phyloP scores from a whole-genome alignment of 2,329 filamentous ascomycete genomes.

The Neocucurbitaria cava region DNA sequence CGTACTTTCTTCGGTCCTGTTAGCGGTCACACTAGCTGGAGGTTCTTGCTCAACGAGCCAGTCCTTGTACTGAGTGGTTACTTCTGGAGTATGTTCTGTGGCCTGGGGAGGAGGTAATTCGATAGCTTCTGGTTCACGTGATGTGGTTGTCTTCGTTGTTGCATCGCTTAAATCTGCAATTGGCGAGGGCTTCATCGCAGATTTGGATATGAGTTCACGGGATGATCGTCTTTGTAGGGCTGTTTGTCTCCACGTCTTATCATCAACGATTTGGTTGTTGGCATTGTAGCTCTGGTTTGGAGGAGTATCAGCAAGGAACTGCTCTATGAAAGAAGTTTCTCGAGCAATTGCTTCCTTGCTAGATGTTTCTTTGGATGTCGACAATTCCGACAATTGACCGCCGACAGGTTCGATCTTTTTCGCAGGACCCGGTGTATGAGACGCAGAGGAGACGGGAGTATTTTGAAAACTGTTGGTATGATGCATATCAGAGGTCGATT shows the following conservation, averaged over 20 bases:
- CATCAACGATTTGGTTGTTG: not conserved
- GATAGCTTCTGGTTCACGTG: not conserved
- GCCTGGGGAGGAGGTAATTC: not conserved
- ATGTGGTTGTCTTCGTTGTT: not conserved
- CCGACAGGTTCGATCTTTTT: not conserved
- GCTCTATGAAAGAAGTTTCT: conserved; percentile 32
- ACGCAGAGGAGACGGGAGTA: not conserved
- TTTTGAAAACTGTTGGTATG: not conserved
- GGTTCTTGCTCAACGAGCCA: not conserved
- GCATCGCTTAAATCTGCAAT: not conserved
- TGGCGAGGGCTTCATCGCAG: not conserved
- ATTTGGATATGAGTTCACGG: not conserved
- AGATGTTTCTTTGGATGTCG: not conserved
- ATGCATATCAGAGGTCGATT: no score
- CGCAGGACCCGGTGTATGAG: not conserved
- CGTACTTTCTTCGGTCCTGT: not conserved
- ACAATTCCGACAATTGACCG: not conserved
- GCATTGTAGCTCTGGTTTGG: not conserved
- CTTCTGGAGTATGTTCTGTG: not conserved
- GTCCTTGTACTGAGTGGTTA: not conserved
- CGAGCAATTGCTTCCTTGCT: conserved; percentile 11
- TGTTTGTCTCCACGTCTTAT: conserved; percentile 36
- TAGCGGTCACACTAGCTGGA: not conserved
- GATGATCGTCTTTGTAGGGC: conserved; percentile 19
- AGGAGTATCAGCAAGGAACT: conserved; percentile 26